These are phyloP conservation scores for Trichoderma pleuroti DNA, from an alignment of 2,329 filamentous ascomycete genomes.

Conservation along the genomic window DNA sequence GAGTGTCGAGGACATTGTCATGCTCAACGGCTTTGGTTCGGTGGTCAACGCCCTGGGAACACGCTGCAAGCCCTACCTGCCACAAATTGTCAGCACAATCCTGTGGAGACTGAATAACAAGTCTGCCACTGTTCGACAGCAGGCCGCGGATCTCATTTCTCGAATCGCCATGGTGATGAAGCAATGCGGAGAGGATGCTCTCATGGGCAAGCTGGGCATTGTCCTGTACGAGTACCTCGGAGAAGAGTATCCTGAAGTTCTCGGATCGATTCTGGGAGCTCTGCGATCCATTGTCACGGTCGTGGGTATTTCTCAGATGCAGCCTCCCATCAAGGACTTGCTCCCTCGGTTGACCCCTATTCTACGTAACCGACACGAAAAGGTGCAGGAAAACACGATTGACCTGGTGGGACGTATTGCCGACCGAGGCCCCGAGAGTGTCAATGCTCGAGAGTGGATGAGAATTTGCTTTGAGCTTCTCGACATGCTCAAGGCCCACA, in stretches of 20 bases:
- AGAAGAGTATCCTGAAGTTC: conserved; percentile 96
- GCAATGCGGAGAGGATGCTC: conserved; percentile 91
- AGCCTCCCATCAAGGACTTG: conserved; percentile 94
- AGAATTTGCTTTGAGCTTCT: conserved; percentile 98
- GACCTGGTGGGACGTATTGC: conserved; percentile 97
- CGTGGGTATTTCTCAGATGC: conserved; percentile 96
- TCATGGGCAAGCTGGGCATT: conserved; percentile 92
- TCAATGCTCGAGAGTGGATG: conserved; percentile 99
- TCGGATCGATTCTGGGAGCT: conserved; percentile 93
- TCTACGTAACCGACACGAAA: conserved; percentile 95
- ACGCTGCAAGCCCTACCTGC: conserved; percentile 92
- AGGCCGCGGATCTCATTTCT: conserved; percentile 93
- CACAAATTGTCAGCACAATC: conserved; percentile 95
- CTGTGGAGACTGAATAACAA: conserved; percentile 98
- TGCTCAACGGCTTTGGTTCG: conserved; percentile 96
- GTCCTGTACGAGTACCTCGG: conserved; percentile 97
- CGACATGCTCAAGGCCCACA: conserved; percentile 99
- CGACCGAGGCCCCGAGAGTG: conserved; percentile 91
- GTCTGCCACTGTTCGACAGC: conserved; percentile 91
- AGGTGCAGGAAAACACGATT: conserved; percentile 98
- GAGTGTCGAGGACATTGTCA: conserved; percentile 90
- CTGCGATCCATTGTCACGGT: conserved; percentile 96
- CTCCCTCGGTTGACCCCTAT: conserved; percentile 96
- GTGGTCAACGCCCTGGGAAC: conserved; percentile 93
- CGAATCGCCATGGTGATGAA: conserved; percentile 99